phyloP scores from a whole-genome alignment of 257 asterid species.

The Solanum clarkiae region DNA sequence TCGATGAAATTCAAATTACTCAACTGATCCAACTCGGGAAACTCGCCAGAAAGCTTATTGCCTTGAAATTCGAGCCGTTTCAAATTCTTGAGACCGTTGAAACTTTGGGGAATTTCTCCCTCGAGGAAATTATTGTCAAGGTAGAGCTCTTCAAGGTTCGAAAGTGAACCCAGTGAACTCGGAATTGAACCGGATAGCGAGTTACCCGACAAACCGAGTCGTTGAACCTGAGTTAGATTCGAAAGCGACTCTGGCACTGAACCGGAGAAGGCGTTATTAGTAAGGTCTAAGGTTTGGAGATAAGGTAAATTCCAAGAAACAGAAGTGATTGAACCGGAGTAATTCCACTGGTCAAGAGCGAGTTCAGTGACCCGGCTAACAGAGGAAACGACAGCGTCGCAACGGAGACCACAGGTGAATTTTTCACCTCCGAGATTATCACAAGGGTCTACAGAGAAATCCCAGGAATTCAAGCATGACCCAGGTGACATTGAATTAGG shows the following conservation, averaged over 20 bases:
- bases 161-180: slow-evolving; percentile 29
- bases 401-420: slow-evolving; percentile 80
- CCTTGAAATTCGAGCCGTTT: slow-evolving; percentile 62
- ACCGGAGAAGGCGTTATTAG: slow-evolving; percentile 45
- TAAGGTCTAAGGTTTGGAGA: slow-evolving; percentile 44
- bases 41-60: slow-evolving; percentile 32
- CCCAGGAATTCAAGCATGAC: slow-evolving; percentile 74
- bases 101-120: slow-evolving; percentile 29
- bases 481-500: slow-evolving; percentile 28
- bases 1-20: slow-evolving; percentile 29
- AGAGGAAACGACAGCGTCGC: slow-evolving; percentile 30
- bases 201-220: slow-evolving; percentile 49
- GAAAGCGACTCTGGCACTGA: slow-evolving; percentile 50
- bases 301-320: slow-evolving; percentile 43
- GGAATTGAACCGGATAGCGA: slow-evolving; percentile 46
- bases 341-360: slow-evolving; percentile 57
- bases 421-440: slow-evolving; percentile 35
- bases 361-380: slow-evolving; percentile 54
- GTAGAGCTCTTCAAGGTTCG: slow-evolving; percentile 38
- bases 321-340: slow-evolving; percentile 36
- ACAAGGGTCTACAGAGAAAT: slow-evolving; percentile 67
- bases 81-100: slow-evolving; percentile 45
- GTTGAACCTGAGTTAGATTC: slow-evolving; percentile 20
- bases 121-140: slow-evolving; percentile 45
- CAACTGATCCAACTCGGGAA: slow-evolving; percentile 53